A percentile compares a stretch with the other conserved stretches of the same genome.
Evolutionary conservation across 169 alveolate genomes (phyloP).

Genomic region (Eimeria sp.): DNA sequence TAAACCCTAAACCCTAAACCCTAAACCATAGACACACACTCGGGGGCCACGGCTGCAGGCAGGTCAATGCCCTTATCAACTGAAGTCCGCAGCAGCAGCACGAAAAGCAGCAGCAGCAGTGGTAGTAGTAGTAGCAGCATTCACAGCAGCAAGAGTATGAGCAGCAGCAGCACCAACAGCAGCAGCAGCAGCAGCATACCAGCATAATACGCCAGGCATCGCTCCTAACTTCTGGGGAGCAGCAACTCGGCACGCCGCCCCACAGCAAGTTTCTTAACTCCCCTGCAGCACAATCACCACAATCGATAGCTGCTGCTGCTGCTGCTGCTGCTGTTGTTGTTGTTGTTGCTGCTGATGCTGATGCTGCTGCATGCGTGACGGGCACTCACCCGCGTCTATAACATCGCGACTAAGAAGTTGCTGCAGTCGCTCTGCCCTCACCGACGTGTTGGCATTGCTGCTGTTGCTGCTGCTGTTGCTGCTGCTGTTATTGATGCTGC

Average conservation of each 20-base stretch:
- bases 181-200: conserved; percentile 34
- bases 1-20: conserved; percentile 30
- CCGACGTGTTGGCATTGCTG: conserved; percentile 2
- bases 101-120: not conserved
- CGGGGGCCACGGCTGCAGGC: not conserved
- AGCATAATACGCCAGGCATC: conserved; percentile 73
- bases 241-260: conserved; percentile 77
- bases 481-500: conserved; percentile 1
- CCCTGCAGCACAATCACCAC: conserved; percentile 6
- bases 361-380: not conserved
- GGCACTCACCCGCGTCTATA: conserved; percentile 17
- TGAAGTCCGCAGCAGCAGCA: not conserved
- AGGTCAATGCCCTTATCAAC: not conserved
- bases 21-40: not conserved
- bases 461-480: conserved; percentile 28
- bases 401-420: conserved; percentile 19
- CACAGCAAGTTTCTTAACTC: conserved; percentile 71
- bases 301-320: not conserved
- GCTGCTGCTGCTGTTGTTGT: conserved; percentile 1
- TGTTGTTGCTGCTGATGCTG: not conserved
- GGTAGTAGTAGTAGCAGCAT: not conserved
- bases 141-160: not conserved
- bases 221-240: conserved; percentile 59
- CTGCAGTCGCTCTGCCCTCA: conserved; percentile 6
- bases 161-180: conserved; percentile 47